Percentiles rank a stretch among this genome's conserved stretches.
Evolutionary conservation across 352 stramenopile species (phyloP).

Genomic region (Globisporangium spiculum): DNA sequence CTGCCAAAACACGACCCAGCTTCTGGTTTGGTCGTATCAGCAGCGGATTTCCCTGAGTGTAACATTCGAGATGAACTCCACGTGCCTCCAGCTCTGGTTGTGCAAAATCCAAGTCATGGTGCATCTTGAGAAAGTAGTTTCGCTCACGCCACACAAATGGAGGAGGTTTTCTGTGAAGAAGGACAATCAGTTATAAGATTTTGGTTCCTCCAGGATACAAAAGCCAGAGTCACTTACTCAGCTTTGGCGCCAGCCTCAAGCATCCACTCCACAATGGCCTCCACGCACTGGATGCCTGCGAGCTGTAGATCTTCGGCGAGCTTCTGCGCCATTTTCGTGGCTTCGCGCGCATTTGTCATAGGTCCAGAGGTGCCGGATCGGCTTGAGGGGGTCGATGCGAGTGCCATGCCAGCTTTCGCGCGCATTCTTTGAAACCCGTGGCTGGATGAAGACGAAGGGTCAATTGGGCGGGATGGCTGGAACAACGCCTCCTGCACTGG

Average conservation of each 20-base stretch:
- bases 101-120: conserved; percentile 66
- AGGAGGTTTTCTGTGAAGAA: conserved; percentile 42
- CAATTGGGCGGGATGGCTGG: conserved; percentile 41
- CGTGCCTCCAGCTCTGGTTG: conserved; percentile 44
- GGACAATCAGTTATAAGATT: background rate
- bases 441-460: conserved; percentile 21
- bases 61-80: conserved; percentile 58
- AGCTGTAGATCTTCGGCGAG: conserved; percentile 62
- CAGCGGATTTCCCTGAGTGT: conserved; percentile 47
- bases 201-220: background rate
- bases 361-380: conserved; percentile 16
- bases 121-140: conserved; percentile 81
- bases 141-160: conserved; percentile 66
- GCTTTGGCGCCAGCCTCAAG: conserved; percentile 62
- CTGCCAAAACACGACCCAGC: conserved; percentile 62
- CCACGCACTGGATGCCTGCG: conserved; percentile 66
- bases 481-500: conserved; percentile 55
- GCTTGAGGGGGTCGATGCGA: conserved; percentile 27
- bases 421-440: conserved; percentile 33
- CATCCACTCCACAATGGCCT: conserved; percentile 82
- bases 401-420: conserved; percentile 41
- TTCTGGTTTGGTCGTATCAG: conserved; percentile 72
- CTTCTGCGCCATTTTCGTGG: conserved; percentile 67
- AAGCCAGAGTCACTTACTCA: conserved; percentile 37
- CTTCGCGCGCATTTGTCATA: conserved; percentile 71